Evolutionary conservation across 2,329 filamentous ascomycete species (phyloP), one percentile per base, ranked within the genome.

Genomic region (Aspergillus alliaceus): DNA sequence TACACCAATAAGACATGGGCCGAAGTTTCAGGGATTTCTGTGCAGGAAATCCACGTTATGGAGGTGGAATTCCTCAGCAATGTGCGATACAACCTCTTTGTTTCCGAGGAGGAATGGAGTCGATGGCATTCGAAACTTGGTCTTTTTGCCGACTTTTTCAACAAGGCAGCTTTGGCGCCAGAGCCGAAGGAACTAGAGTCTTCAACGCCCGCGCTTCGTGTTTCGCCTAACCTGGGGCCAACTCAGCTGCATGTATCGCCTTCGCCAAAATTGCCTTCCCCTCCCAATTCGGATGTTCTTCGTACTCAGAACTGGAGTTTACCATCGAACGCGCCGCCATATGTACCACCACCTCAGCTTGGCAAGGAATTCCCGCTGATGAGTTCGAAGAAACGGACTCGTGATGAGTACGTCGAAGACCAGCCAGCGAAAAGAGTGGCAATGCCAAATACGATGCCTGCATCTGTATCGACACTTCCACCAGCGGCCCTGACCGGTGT

Each of bases 1-100:
- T 99, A 99, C 76, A 98, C 95, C 35, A 99, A 99, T 80, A 97
- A 98, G 80, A 99, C 95, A 0, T 99, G 95, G 95, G 95, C 93
- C 2, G 95, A 99, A 68, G 95, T 99, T 11, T 98, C 95, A 1
- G 90, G 90, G 44, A 96, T 99, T 59, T 87, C 90, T 1, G 93
- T 98, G 12, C 87, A 89, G 59, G 95, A 99, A 75, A 96, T 99
- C 51, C 95, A 99, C 72, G 90, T 97, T 44, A 99, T 99, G 95
- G 95, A 99, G 74, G 95, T 99, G n/a, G 95, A 99, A 74, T 99
- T 99, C 68, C 80, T 99, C 61, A 97, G 93, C 80, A 98, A 98
- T 75, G 96, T 99, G 88, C 87, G 93, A 69, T 99, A 98, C 76
- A 92, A 91, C 66, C 80, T 99, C 7, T 87, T 93, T 71, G 91